phyloP scores from a whole-genome alignment of 1,139 yeast genomes.

The Lizanozyma gosingica region DNA sequence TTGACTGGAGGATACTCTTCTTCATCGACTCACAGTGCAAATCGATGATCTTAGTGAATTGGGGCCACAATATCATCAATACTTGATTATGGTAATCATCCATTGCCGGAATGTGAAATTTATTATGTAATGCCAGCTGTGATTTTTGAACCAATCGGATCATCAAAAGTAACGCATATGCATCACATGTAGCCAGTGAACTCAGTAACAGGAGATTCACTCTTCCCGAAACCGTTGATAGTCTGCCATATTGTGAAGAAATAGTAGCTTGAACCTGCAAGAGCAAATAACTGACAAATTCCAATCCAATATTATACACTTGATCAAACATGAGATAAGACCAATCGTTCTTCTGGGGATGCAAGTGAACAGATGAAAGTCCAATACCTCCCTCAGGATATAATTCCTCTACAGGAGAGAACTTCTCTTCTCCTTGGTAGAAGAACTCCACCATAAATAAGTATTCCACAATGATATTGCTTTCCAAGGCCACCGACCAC shows the following conservation, averaged over 20 bases:
- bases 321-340: constrained; percentile 44
- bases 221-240: constrained; percentile 13
- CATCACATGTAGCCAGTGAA: constrained; percentile 45
- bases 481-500: constrained; percentile 64
- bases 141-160: constrained; percentile 63
- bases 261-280: constrained; percentile 16
- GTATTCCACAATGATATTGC: constrained; percentile 73
- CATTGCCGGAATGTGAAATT: constrained; percentile 61
- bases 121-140: constrained; percentile 53
- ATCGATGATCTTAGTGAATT: constrained; percentile 69
- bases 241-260: constrained; percentile 6
- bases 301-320: constrained; percentile 34
- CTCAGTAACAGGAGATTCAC: constrained; percentile 10
- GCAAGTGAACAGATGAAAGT: constrained; percentile 33
- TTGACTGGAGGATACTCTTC: constrained; percentile 23
- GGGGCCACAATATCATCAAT: constrained; percentile 72
- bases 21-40: constrained; percentile 64
- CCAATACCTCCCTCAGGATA: constrained; percentile 22
- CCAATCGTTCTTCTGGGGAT: constrained; percentile 45
- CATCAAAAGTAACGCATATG: constrained; percentile 70
- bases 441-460: constrained; percentile 68
- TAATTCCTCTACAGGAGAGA: constrained; percentile 4
- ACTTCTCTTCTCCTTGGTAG: constrained; percentile 38
- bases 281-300: constrained; percentile 31
- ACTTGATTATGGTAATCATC: constrained; percentile 68